Evolutionary conservation across 192 early-diverging fungal species (phyloP).

Genomic region (Backusella westeae): DNA sequence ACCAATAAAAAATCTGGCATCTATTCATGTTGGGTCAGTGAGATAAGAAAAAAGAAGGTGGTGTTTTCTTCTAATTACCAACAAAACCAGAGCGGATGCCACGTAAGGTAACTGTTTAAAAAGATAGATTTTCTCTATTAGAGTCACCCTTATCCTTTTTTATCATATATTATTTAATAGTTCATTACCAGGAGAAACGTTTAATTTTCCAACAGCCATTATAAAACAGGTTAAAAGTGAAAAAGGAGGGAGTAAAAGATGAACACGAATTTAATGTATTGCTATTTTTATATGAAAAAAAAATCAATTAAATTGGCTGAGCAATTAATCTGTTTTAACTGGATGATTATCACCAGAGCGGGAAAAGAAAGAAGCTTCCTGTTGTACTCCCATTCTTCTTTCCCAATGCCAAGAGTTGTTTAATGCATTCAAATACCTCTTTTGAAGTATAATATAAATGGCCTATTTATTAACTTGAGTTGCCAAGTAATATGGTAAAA

Average conservation of each 20-base stretch:
- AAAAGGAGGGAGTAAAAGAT: background rate
- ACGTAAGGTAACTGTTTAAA: conserved; percentile 16
- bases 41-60: background rate
- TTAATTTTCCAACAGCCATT: conserved; percentile 21
- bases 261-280: background rate
- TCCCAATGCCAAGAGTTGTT: background rate
- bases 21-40: background rate
- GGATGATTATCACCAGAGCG: conserved; percentile 1
- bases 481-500: background rate
- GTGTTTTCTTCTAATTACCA: background rate
- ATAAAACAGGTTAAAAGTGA: background rate
- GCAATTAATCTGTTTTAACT: conserved; percentile 6
- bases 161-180: background rate
- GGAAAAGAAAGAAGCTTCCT: conserved; percentile 8
- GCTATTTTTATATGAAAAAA: conserved; percentile 1
- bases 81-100: background rate
- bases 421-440: background rate
- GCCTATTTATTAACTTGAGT: too few species aligned
- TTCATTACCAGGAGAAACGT: conserved; percentile 14
- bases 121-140: background rate
- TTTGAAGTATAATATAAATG: background rate
- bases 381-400: background rate
- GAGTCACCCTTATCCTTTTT: background rate
- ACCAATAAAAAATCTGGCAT: conserved; percentile 29
- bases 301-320: background rate